These are phyloP conservation scores for Tilletia horrida DNA, from an alignment of 1,284 basidiomycete species.

Conservation along the genomic window DNA sequence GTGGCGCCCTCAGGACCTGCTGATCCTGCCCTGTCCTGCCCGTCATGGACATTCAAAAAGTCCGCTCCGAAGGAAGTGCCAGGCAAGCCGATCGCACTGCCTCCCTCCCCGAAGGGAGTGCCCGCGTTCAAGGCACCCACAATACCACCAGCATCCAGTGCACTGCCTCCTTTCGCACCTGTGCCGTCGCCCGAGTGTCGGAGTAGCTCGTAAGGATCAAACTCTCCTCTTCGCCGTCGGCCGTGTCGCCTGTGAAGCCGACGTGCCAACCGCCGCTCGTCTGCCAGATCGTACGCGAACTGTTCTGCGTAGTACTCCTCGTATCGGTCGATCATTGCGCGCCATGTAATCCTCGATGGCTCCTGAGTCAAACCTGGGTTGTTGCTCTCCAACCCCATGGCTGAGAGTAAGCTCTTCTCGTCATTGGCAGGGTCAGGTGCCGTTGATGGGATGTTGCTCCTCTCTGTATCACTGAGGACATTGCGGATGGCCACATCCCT, in stretches of 20 bases:
- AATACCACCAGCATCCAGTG: slow-evolving; percentile 7
- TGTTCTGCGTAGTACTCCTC: slow-evolving; percentile 37
- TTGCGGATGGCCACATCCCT: slow-evolving; percentile 18
- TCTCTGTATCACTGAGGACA: not conserved
- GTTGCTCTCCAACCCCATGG: no score
- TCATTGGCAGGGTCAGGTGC: no score
- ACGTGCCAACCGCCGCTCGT: slow-evolving; percentile 26
- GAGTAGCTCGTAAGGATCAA: not conserved
- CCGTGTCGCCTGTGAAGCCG: slow-evolving; percentile 4
- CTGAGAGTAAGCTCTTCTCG: no score
- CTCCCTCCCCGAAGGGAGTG: not conserved
- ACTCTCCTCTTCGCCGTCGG: slow-evolving; percentile 1
- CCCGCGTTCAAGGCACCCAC: not conserved
- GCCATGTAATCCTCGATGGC: slow-evolving; percentile 22
- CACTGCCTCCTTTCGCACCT: not conserved
- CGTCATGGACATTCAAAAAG: no score
- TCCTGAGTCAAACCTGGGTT: not conserved
- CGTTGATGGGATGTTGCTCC: no score
- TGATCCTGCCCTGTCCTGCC: no score
- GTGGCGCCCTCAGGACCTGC: no score
- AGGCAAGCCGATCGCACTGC: not conserved
- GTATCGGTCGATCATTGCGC: slow-evolving; percentile 32
- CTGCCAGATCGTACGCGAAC: slow-evolving; percentile 36
- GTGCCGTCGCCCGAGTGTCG: slow-evolving; percentile 2
- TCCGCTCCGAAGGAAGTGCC: not conserved